Percentiles rank a stretch among this genome's conserved stretches.
Evolutionary conservation across 2,329 filamentous ascomycete genomes (phyloP).

Genomic region (Ambrosiella beaveri): DNA sequence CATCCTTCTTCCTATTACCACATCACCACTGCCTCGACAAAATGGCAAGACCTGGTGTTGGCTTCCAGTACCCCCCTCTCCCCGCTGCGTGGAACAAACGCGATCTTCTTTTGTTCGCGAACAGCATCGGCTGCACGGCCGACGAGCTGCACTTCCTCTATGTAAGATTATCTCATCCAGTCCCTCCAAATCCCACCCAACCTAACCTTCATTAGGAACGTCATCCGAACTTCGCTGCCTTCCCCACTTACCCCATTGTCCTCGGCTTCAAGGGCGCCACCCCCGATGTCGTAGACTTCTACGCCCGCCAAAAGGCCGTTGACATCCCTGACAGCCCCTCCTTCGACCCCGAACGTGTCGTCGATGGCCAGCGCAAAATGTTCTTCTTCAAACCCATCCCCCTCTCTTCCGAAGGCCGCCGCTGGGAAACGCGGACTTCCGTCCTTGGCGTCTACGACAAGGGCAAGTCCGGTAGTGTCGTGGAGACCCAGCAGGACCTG

Average conservation of each 20-base stretch:
- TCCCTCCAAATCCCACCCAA: not conserved
- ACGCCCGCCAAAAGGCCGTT: conserved; percentile 46
- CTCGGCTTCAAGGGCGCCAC: conserved; percentile 66
- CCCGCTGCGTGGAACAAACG: conserved; percentile 75
- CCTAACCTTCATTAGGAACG: conserved; percentile 44
- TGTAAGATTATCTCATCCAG: conserved; percentile 30
- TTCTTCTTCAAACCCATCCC: conserved; percentile 63
- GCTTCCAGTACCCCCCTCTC: conserved; percentile 62
- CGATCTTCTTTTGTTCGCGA: conserved; percentile 76
- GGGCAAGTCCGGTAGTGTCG: conserved; percentile 63
- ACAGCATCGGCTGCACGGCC: conserved; percentile 68
- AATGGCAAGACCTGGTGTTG: conserved; percentile 36
- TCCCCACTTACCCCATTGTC: conserved; percentile 75
- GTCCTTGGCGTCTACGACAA: conserved; percentile 83
- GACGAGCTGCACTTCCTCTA: conserved; percentile 90
- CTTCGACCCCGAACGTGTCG: conserved; percentile 55
- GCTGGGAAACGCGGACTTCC: conserved; percentile 60
- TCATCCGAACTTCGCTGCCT: conserved; percentile 69
- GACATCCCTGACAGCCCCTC: conserved; percentile 61
- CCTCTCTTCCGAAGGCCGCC: conserved; percentile 48
- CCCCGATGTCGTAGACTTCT: conserved; percentile 72
- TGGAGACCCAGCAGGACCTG: conserved; percentile 62
- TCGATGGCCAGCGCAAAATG: conserved; percentile 72
- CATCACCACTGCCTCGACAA: not conserved
- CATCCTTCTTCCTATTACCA: not conserved